Base-by-base conservation (phyloP, 257 asterid species). In the Jacaranda copaia region DNA sequence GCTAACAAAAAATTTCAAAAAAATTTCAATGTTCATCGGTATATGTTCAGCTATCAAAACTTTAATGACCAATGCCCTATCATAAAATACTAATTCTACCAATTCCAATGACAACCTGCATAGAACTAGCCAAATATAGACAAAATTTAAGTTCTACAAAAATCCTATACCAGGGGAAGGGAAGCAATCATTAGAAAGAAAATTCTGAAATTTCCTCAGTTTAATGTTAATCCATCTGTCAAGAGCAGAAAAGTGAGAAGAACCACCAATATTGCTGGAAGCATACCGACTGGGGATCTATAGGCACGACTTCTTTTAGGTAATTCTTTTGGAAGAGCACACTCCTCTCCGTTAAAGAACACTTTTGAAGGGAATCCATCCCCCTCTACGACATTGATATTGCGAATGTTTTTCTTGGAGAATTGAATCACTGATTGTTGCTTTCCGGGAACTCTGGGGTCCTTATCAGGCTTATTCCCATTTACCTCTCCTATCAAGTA, bases 341-440 rank as follows among this genome's bases (percentile, higher is more conserved):
- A 90, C 66, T 90, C 93, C 73, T 87, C 96, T 0, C 96, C 96
- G 36, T 88, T 88, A 88, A 90, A 90, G 79, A 73, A 35, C 19
- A 90, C 48, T 77, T 82, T 88, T 3, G 89, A 8, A 57, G 96
- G 96, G 74, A 85, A 90, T 60, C 96, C 96, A 80, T 88, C 96
- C 15, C 96, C 93, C 0, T 49, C 59, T 7, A 81, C 49, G 9
- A 88, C 72, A 51, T 90, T 63, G 7, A 87, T 39, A 25, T 81
- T 10, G 3, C 72, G 72, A 1, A 78, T 42, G 18, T 74, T 51
- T 72, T 86, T 90, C 85, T 90, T 90, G 70, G 78, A 38, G 87
- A 90, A 90, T 3, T 91, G 87, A 15, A 90, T 82, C 42, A 86
- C 91, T 0, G 93, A 78, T 65, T 88, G 96, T 45, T 86, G 96